Evolutionary conservation across 441 rosid species (phyloP), one percentile per base, ranked within the genome.

Genomic region (Arabidopsis hybrid): DNA sequence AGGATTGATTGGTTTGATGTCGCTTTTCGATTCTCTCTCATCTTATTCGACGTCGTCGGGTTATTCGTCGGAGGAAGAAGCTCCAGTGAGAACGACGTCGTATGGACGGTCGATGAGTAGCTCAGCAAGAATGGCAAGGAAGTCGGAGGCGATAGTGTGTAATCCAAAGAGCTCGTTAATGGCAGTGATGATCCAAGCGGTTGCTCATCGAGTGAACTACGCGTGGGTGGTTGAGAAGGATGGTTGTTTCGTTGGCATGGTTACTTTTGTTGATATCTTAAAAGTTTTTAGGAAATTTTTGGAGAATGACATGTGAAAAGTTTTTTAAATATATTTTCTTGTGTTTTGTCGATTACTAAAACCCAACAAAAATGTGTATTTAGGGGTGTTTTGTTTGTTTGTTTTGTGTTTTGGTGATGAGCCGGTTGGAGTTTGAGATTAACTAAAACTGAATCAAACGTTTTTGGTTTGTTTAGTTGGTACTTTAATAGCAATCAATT

Each of bases 121-220:
- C 63, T 86, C 93, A 0, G 91, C 93, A 0, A 86, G 95, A 60
- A 83, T 91, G 88, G 89, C 83, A 82, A 85, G 95, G 83, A 83
- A 86, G 65, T 83, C 99, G n/a, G 99, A 94, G 78, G 91, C 97
- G 1, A 87, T 92, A 34, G 94, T 94, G 39, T 92, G 99, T 63
- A 85, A 86, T 58, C 83, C 87, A 1, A 85, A 83, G 83, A 94
- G 97, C 76, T 92, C 99, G 26, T 83, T 94, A 16, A 86, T 89
- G 65, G 97, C 99, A 17, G 97, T 92, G 56, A 92, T 94, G 99
- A 82, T 91, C 53, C 96, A 94, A 71, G 98, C 97, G 45, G 87
- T 89, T 56, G 82, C 98, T 32, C 93, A 90, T 50, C 85, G 98
- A 42, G 90, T 89, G 76, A 91, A 84, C 16, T 89, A 91, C 60